Base-by-base conservation (phyloP, 352 stramenopile species). In the Phytopythium sindhum region DNA sequence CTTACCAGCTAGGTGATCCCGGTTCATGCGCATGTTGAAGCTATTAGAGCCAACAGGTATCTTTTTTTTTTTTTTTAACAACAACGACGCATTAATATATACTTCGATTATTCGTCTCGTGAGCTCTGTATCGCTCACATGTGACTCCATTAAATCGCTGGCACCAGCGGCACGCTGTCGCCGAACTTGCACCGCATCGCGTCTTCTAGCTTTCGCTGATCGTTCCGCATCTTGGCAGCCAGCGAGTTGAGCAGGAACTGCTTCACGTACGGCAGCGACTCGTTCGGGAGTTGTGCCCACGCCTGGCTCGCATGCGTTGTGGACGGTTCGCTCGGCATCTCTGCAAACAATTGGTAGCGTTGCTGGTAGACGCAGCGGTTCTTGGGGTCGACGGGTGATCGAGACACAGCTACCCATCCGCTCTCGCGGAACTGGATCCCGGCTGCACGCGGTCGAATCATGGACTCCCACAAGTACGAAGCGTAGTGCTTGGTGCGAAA, bases 231-330 rank as follows among this genome's bases (percentile, higher is more conserved):
- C 31, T 57, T 57, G 51, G 26, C 21, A 2, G 51, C 29, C 19
- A 57, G 51, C 26, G 51, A 57, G 51, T 57, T 57, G n/a, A 57
- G 31, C 51, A 57, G 15, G 29, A 57, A 57, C n/a, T 42, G n/a
- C 29, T 57, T 57, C 26, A 57, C 10, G 8, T 37, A n/a, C 10
- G 21, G 9, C 29, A 24, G 14, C 19, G 51, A 28, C 15, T 57
- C 51, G 2, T 10, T 23, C 8, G 51, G 17, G 51, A 15, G 26
- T 24, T 57, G 28, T 7, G 51, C 14, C 31, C 19, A 14, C 37
- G 7, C 10, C 37, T 44, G 37, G 37, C 37, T 44, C 37, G 10
- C 37, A 11, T 19, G 37, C 10, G 37, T 11, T 44, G 37, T 19
- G 6, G 51, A 54, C 4, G 48, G 8, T 15, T 35, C 48, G 23